Evolutionary conservation across 2,329 filamentous ascomycete species (phyloP).

Genomic region (Cyphellophora attinorum): DNA sequence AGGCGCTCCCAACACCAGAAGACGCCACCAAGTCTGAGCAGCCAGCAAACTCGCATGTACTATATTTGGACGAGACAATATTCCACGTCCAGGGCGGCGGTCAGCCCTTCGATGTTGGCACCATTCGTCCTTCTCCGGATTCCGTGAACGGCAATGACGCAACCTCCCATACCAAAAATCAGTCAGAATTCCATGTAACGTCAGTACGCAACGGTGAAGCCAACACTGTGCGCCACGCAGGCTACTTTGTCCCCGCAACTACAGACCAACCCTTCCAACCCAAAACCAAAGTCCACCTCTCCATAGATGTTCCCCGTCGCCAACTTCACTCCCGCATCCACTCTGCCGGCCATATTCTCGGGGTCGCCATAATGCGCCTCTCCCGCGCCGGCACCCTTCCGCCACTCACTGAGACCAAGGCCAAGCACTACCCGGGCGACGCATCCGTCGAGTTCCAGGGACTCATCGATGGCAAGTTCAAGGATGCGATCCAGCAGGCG

Average conservation of each 20-base stretch:
- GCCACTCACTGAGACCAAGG: slow-evolving; percentile 58
- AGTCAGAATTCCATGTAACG: slow-evolving; percentile 46
- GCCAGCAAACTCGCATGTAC: neutral
- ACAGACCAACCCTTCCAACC: slow-evolving; percentile 25
- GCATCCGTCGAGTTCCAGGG: slow-evolving; percentile 61
- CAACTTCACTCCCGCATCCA: slow-evolving; percentile 58
- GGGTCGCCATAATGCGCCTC: slow-evolving; percentile 54
- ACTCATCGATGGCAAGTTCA: slow-evolving; percentile 54
- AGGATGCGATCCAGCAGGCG: slow-evolving; percentile 51
- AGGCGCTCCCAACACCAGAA: slow-evolving; percentile 39
- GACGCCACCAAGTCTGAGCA: slow-evolving; percentile 28
- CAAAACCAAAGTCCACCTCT: slow-evolving; percentile 43
- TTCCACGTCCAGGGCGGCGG: slow-evolving; percentile 69
- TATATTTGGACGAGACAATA: slow-evolving; percentile 44
- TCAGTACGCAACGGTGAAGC: slow-evolving; percentile 48
- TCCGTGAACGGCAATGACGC: slow-evolving; percentile 10
- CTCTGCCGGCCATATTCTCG: slow-evolving; percentile 65
- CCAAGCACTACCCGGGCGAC: slow-evolving; percentile 59
- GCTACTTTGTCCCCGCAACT: slow-evolving; percentile 43
- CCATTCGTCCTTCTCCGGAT: too few species aligned
- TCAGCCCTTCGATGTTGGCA: slow-evolving; percentile 59
- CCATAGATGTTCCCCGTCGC: slow-evolving; percentile 52
- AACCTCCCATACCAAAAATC: too few species aligned
- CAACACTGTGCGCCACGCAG: slow-evolving; percentile 57
- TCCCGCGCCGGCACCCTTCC: slow-evolving; percentile 40